Percentiles rank a stretch among this genome's conserved stretches.
Conservation (phyloP, 306 rosid genomes). For the Sphenostylis stenocarpa region DNA sequence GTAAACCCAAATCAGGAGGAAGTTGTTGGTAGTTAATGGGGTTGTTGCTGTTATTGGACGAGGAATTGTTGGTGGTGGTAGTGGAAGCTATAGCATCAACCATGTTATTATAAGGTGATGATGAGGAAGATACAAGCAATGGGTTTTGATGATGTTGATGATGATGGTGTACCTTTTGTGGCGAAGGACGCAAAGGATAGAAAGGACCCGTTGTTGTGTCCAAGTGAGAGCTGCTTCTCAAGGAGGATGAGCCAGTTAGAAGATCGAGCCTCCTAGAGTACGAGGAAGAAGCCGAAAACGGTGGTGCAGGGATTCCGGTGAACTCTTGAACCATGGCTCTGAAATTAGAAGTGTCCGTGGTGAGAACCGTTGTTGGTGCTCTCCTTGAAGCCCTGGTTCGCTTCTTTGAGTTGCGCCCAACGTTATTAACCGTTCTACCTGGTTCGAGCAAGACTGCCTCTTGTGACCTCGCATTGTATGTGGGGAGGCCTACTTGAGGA, state of each 20-base stretch:
- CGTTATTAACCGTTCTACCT: constrained; percentile 15
- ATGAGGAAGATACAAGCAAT: constrained; percentile 34
- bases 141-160: constrained; percentile 39
- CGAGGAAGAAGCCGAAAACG: constrained; percentile 56
- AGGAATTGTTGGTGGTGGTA: constrained; percentile 14
- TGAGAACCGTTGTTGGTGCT: constrained; percentile 90
- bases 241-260: constrained; percentile 46
- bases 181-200: constrained; percentile 64
- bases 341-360: constrained; percentile 89
- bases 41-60: background rate
- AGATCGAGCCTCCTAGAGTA: constrained; percentile 74
- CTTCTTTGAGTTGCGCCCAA: constrained; percentile 63
- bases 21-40: constrained; percentile 35
- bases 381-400: constrained; percentile 84
- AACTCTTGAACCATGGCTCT: constrained; percentile 98
- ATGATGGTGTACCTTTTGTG: constrained; percentile 47
- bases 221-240: constrained; percentile 25
- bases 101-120: constrained; percentile 37
- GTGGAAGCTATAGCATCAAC: constrained; percentile 42
- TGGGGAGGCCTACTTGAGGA: background rate
- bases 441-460: background rate
- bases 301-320: constrained; percentile 91
- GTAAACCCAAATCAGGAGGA: constrained; percentile 38
- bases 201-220: constrained; percentile 23
- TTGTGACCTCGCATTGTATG: constrained; percentile 14